These are phyloP conservation scores for Leccinum solheimii DNA, from an alignment of 1,284 basidiomycete genomes.

Conservation along the genomic window DNA sequence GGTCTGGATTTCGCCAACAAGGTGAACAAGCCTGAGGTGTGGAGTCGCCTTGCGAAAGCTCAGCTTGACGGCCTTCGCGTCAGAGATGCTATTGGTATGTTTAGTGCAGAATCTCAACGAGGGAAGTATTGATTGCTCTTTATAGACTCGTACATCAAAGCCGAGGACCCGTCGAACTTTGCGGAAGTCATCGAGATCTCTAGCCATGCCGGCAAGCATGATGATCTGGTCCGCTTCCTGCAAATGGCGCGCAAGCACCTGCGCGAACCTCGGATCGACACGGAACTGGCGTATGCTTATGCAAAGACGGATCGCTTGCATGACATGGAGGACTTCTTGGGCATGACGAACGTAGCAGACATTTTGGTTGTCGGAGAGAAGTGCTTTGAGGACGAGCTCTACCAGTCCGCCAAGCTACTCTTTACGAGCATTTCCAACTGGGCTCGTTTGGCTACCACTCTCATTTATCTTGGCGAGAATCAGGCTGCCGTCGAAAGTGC, in stretches of 20 bases:
- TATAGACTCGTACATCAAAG: slow-evolving; percentile 97
- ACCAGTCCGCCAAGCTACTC: slow-evolving; percentile 94
- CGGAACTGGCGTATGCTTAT: slow-evolving; percentile 94
- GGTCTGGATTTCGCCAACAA: slow-evolving; percentile 96
- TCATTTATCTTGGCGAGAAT: slow-evolving; percentile 98
- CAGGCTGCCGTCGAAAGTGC: slow-evolving; percentile 98
- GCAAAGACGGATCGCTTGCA: slow-evolving; percentile 96
- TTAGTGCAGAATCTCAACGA: neutral
- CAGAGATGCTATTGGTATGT: slow-evolving; percentile 92
- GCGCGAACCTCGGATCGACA: slow-evolving; percentile 97
- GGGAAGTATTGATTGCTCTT: slow-evolving; percentile 10
- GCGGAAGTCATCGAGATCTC: slow-evolving; percentile 97
- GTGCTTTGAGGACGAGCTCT: slow-evolving; percentile 98
- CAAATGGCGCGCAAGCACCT: slow-evolving; percentile 99
- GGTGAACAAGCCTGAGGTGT: slow-evolving; percentile 95
- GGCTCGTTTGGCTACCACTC: slow-evolving; percentile 95
- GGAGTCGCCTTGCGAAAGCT: slow-evolving; percentile 98
- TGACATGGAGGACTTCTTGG: slow-evolving; percentile 99
- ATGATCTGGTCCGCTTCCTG: slow-evolving; percentile 95
- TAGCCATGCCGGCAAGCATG: slow-evolving; percentile 95
- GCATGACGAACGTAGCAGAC: slow-evolving; percentile 99
- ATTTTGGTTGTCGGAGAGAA: slow-evolving; percentile 97
- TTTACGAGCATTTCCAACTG: slow-evolving; percentile 99
- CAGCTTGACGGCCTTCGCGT: slow-evolving; percentile 98
- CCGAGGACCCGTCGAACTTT: slow-evolving; percentile 95